Evolutionary conservation across 345 rosid genomes (phyloP).

Genomic region (Moricandia moricandioides): DNA sequence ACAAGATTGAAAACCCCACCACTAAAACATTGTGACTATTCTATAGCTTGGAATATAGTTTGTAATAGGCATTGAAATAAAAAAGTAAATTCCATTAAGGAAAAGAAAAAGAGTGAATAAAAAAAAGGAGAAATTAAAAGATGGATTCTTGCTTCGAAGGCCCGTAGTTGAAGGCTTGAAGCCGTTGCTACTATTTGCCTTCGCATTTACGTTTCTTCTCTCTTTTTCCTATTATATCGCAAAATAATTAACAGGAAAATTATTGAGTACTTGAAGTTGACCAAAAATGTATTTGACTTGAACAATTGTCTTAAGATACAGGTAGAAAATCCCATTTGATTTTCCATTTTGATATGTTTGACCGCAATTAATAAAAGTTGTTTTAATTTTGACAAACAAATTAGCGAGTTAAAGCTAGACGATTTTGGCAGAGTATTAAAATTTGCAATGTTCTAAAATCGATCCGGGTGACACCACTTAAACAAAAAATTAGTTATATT

Average conservation of each 20-base stretch:
- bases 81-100: slow-evolving; percentile 28
- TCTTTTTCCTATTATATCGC: background rate
- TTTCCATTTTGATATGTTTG: background rate
- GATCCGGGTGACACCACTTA: too few relatives aligned
- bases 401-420: too few relatives aligned
- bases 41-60: slow-evolving; percentile 9
- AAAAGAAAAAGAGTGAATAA: slow-evolving; percentile 20
- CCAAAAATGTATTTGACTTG: background rate
- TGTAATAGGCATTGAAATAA: background rate
- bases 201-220: slow-evolving; percentile 32
- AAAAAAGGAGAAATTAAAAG: slow-evolving; percentile 21
- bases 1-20: slow-evolving; percentile 33
- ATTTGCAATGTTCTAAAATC: too few relatives aligned
- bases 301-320: background rate
- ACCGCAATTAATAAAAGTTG: background rate
- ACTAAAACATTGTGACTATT: slow-evolving; percentile 6
- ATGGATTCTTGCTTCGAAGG: slow-evolving; percentile 41
- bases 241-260: slow-evolving; percentile 2
- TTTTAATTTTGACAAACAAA: background rate
- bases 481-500: too few relatives aligned
- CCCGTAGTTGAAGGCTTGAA: slow-evolving; percentile 35
- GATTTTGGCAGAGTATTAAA: too few relatives aligned
- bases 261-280: background rate
- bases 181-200: slow-evolving; percentile 31
- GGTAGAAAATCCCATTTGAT: background rate